Evolutionary conservation across 306 rosid genomes (phyloP).

Genomic region (Myrica gale): DNA sequence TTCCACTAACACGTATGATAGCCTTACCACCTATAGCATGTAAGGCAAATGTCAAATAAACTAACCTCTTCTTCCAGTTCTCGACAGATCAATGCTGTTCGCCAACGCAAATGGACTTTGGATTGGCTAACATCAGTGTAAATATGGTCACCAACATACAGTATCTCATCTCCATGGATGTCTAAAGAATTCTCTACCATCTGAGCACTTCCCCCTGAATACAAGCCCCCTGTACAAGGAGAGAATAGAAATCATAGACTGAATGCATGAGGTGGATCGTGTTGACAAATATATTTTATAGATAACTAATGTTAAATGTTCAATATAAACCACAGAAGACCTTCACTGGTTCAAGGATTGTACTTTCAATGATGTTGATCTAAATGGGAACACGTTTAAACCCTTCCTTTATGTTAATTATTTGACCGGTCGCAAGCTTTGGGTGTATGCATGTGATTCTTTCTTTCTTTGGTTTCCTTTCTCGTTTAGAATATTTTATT

Average conservation of each 20-base stretch:
- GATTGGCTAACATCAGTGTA: conserved; percentile 98
- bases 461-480: background rate
- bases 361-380: background rate
- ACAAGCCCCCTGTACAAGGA: conserved; percentile 73
- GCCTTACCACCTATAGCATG: conserved; percentile 10
- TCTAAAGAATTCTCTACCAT: conserved; percentile 84
- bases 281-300: background rate
- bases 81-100: conserved; percentile 89
- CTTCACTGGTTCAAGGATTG: background rate
- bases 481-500: background rate
- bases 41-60: conserved; percentile 13
- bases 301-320: background rate
- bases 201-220: conserved; percentile 97
- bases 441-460: background rate
- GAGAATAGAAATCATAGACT: conserved; percentile 11
- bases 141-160: conserved; percentile 97
- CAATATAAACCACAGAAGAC: background rate
- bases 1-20: conserved; percentile 19
- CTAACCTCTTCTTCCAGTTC: conserved; percentile 97
- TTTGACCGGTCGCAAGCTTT: background rate
- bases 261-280: conserved; percentile 10
- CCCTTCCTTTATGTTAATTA: too few relatives aligned
- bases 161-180: conserved; percentile 92
- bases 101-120: conserved; percentile 92
- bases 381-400: background rate